phyloP scores from a whole-genome alignment of 768 basidiomycete species.

The Mrakia hoshinonis region DNA sequence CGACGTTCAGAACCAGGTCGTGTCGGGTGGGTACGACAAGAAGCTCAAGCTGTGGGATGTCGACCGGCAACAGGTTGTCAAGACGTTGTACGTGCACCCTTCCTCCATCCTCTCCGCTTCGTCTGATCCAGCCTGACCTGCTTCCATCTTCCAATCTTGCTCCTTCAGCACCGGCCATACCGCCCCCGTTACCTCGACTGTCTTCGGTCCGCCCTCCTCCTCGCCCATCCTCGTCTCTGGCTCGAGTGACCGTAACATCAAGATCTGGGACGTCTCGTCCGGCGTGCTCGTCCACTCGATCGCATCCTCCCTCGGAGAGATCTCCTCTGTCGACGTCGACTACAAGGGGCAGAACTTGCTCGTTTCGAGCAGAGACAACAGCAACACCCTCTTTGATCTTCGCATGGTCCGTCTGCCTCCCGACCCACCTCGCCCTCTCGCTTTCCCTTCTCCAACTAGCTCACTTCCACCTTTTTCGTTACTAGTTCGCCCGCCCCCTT shows the following conservation, averaged over 20 bases:
- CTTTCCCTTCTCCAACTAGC: neutral
- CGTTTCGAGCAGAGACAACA: constrained; percentile 39
- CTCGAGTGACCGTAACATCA: constrained; percentile 38
- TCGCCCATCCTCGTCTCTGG: constrained; percentile 6
- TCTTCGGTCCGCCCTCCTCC: constrained; percentile 31
- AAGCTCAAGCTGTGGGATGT: constrained; percentile 38
- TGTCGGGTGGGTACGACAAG: constrained; percentile 38
- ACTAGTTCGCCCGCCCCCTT: constrained; percentile 36
- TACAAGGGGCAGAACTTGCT: constrained; percentile 36
- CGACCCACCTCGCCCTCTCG: neutral
- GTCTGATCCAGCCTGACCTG: neutral
- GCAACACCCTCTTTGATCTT: constrained; percentile 39
- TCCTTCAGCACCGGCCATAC: constrained; percentile 35
- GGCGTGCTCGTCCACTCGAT: constrained; percentile 37
- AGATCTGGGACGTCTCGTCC: constrained; percentile 39
- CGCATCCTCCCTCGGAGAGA: constrained; percentile 37
- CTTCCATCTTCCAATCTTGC: neutral
- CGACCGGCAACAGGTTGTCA: constrained; percentile 35
- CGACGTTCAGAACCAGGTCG: constrained; percentile 34
- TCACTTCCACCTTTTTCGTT: neutral
- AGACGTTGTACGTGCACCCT: constrained; percentile 32
- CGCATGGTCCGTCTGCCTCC: constrained; percentile 36
- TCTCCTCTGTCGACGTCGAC: constrained; percentile 39
- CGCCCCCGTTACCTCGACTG: constrained; percentile 35
- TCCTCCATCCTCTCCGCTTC: neutral